phyloP scores from a whole-genome alignment of 352 stramenopile species.

The Phytophthora europaea region DNA sequence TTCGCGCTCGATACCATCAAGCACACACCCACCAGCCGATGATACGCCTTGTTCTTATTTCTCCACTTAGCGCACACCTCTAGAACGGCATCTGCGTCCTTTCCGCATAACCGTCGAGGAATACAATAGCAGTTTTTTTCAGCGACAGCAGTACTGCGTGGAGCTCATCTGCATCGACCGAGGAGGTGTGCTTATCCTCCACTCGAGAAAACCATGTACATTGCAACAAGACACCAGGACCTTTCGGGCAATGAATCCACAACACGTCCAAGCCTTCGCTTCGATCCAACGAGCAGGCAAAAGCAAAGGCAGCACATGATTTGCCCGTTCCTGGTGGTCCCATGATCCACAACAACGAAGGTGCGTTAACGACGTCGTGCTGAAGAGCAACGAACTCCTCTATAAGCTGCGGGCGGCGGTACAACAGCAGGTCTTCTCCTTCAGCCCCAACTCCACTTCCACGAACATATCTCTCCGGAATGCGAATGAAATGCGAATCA shows the following conservation, averaged over 20 bases:
- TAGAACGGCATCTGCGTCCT: not conserved
- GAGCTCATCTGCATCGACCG: not conserved
- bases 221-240: not conserved
- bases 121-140: constrained; percentile 9
- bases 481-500: too few species aligned
- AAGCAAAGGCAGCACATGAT: too few species aligned
- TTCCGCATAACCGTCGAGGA: constrained; percentile 18
- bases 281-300: too few species aligned
- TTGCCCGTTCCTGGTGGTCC: too few species aligned
- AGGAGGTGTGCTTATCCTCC: constrained; percentile 8
- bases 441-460: too few species aligned
- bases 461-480: too few species aligned
- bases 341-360: too few species aligned
- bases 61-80: constrained; percentile 8
- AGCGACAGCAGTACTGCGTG: not conserved
- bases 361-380: too few species aligned
- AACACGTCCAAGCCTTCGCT: not conserved
- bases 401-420: too few species aligned
- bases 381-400: too few species aligned
- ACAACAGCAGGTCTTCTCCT: too few species aligned
- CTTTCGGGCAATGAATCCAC: constrained; percentile 17
- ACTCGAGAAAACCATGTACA: constrained; percentile 13
- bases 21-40: constrained; percentile 16
- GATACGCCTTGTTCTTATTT: not conserved
- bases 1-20: constrained; percentile 4